Conservation (phyloP, 169 alveolate genomes). For the Plasmodium berghei region DNA sequence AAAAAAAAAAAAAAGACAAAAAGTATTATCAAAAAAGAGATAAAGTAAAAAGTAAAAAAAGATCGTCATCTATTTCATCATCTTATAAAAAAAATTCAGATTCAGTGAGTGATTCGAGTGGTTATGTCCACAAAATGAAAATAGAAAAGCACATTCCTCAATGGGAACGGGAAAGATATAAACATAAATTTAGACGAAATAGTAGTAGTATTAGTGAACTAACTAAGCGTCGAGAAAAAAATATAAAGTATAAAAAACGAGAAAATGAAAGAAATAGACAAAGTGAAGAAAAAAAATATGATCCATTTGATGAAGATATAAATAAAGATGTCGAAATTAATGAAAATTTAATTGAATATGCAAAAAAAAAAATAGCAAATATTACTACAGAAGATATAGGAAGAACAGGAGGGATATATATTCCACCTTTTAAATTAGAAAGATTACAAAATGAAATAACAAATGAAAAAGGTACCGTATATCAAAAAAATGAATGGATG, state of each 20-base stretch:
- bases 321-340: conserved; percentile 69
- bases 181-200: too few species aligned
- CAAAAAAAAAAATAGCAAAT: conserved; percentile 75
- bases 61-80: conserved; percentile 24
- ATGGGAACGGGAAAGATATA: too few species aligned
- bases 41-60: neutral
- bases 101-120: too few species aligned
- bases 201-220: neutral
- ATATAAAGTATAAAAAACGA: neutral
- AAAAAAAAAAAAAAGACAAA: neutral
- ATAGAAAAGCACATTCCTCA: too few species aligned
- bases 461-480: conserved; percentile 91
- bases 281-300: conserved; percentile 11
- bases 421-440: conserved; percentile 97
- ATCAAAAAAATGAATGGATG: conserved; percentile 98
- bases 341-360: conserved; percentile 78
- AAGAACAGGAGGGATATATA: conserved; percentile 96
- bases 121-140: too few species aligned
- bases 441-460: conserved; percentile 93
- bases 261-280: neutral
- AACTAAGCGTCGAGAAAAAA: neutral
- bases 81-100: conserved; percentile 28
- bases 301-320: conserved; percentile 49
- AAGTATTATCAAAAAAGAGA: neutral
- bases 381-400: conserved; percentile 80